Evolutionary conservation across 495 filamentous ascomycete species (phyloP), one percentile per base, ranked within the genome.

Genomic region (Beverwykella pulmonaria): DNA sequence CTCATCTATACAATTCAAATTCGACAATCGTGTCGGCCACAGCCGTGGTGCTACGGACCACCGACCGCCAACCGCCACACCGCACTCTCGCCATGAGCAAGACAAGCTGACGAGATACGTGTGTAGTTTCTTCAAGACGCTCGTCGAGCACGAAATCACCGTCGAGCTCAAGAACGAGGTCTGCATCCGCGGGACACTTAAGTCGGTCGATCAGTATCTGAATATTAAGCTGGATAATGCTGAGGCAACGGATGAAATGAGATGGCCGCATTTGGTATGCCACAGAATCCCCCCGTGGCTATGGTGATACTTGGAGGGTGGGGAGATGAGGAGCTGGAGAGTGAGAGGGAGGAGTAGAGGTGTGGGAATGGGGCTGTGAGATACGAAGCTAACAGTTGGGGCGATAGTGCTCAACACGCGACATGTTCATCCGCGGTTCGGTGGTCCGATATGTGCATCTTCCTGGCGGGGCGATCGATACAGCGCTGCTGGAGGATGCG

Each of bases 151-250:
- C 75, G 88, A 93, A 81, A 86, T 91, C 58, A 98, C 92, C 41
- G 92, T 98, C 77, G 94, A 98, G 80, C 90, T 98, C 78, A 98
- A 98, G 81, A 98, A 98, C 78, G 94, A 98, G 79, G 93, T 98
- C 68, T 90, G 90, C 71, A 96, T 98, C 76, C 89, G 90, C 63
- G 94, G 94, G 63, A 93, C 87, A 22, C 85, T 98, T 66, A 98
- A 97, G 81, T 93, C 89, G 68, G 94, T 98, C 68, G 94, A 98
- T 77, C 95, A 98, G 77, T 98, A 92, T 79, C 87, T 98, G 68
- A 98, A 98, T 80, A 98, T 98, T 81, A 98, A 98, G 81, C 86
- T 98, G 39, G 93, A 98, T 74, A 90, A 97, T 75, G 92, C 98
- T 68, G 83, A 87, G 68, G 92, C 97, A 17, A 80, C 95, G 30